These are phyloP conservation scores for Pleurotus eryngii DNA, from an alignment of 768 basidiomycete species.

Conservation along the genomic window DNA sequence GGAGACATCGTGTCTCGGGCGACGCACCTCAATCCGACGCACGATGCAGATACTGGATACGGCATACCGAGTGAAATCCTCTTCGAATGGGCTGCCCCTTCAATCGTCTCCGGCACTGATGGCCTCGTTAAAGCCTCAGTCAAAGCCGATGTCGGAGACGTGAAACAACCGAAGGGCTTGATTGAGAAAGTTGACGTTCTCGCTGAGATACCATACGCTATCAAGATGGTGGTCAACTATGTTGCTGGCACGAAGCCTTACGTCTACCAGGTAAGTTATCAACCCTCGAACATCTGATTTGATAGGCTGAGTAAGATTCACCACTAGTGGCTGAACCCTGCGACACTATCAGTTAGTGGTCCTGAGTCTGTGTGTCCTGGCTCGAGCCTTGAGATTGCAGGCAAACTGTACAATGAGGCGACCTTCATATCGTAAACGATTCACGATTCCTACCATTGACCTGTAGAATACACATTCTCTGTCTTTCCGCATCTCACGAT, in stretches of 20 bases:
- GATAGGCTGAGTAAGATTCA: conserved; percentile 20
- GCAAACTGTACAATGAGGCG: conserved; percentile 82
- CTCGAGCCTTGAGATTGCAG: conserved; percentile 53
- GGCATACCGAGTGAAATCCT: conserved; percentile 61
- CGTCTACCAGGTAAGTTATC: conserved; percentile 77
- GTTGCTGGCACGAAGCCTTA: conserved; percentile 92
- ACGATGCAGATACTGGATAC: conserved; percentile 84
- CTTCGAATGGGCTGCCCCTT: conserved; percentile 78
- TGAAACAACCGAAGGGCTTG: conserved; percentile 63
- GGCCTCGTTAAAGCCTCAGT: conserved; percentile 57
- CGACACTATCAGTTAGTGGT: conserved; percentile 34
- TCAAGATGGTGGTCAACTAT: conserved; percentile 92
- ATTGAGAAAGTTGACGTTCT: conserved; percentile 94
- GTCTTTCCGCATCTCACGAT: neutral
- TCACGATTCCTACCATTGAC: conserved; percentile 2
- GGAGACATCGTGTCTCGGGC: conserved; percentile 60
- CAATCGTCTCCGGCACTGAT: conserved; percentile 47
- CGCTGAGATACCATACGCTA: conserved; percentile 88
- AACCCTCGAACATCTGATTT: conserved; percentile 16
- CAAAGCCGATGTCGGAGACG: conserved; percentile 53
- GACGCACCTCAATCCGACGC: conserved; percentile 53
- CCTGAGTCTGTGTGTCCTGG: conserved; percentile 37
- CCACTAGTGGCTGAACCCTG: neutral
- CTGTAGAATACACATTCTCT: neutral
- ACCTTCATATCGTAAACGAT: conserved; percentile 71